Evolutionary conservation across 176 grass and related monocot genomes (phyloP), one percentile per base, ranked within the genome.

Genomic region (Hyparrhenia diplandra): DNA sequence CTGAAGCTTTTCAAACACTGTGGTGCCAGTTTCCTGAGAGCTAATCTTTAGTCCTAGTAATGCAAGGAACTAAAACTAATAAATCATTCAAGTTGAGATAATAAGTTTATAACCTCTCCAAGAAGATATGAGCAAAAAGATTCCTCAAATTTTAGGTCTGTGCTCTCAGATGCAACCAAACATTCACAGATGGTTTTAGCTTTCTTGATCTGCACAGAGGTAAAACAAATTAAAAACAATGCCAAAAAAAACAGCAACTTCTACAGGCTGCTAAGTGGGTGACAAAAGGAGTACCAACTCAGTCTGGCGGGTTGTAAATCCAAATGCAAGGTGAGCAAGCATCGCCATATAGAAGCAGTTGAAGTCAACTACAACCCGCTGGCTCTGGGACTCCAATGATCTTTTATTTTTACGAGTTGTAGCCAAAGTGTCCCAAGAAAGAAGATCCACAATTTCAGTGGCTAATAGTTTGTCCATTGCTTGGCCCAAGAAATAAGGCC

Each of bases 121-220:
- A 99, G 96, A 88, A 99, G 92, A 85, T 93, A 93, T 5, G 62
- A 88, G 66, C 92, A 99, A 63, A 99, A 91, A 80, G 88, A 93
- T 86, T 91, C 93, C 85, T 93, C 93, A 76, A 99, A 91, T 76
- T 93, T 99, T 55, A 99, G 77, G 63, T 93, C 96, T 20, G 84
- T 87, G 24, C 85, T 84, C 28, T 95, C 96, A 77, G 93, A 93
- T 83, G 85, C 60, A 85, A 87, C 89, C 83, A 99, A 69, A 76
- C 96, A 99, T 28, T 99, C 85, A 8, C 90, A 95, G 29, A 95
- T 93, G 69, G 68, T 83, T 92, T 95, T 95, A 70, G 92, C 96
- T 90, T 91, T 99, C 78, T 60, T 90, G 24, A 99, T 99, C 96
- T 99, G 89, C 71, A 81, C 36, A 67, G 59, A 58, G 41, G 72